Base-by-base conservation (phyloP, 768 basidiomycete genomes). In the Suillus subaureus region DNA sequence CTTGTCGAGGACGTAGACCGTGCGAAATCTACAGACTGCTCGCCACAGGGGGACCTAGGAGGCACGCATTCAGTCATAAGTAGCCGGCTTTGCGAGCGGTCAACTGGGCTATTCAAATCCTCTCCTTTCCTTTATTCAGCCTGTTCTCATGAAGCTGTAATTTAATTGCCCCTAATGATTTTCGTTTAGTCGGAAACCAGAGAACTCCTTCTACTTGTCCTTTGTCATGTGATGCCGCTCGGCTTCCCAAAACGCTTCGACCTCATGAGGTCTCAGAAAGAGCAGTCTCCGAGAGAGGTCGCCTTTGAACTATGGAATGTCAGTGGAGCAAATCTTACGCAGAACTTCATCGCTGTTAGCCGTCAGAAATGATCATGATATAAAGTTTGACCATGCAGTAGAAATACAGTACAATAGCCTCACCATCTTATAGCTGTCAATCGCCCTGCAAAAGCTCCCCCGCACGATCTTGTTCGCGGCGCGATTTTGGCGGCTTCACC, bases 401-500 rank as follows among this genome's bases (percentile, higher is more conserved):
- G 12, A 21, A 40, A 42, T 60, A 28, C 58, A 60, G 26, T 31
- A 60, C 40, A 28, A 6, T 60, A 60, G 16, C 35, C 26, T 60
- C 58, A 35, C 21, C 21, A 12, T 21, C 11, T 3, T 9, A 33
- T n/a, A 12, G 6, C 6, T 12, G 16, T 60, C 40, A 60, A 60
- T 60, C 58, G 18, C 40, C 58, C 42, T 60, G 58, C 18, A 60
- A 21, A 42, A 42, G 18, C 4, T 60, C 58, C 28, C 9, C 12
- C 26, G 40, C 21, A 58, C 61, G 63, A 16, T 64, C 47, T 42
- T 73, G 72, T 3, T 77, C 75, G 16, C 75, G 67, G 55, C 72
- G 70, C 45, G 67, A 78, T 69, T 90, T 90, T 1, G 88, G 87
- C 16, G 84, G 77, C 72, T 87, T 92, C 64, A 94, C 86, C 21